Base-by-base conservation (phyloP, 2,329 filamentous ascomycete species). In the Didymellaceae sp. region DNA sequence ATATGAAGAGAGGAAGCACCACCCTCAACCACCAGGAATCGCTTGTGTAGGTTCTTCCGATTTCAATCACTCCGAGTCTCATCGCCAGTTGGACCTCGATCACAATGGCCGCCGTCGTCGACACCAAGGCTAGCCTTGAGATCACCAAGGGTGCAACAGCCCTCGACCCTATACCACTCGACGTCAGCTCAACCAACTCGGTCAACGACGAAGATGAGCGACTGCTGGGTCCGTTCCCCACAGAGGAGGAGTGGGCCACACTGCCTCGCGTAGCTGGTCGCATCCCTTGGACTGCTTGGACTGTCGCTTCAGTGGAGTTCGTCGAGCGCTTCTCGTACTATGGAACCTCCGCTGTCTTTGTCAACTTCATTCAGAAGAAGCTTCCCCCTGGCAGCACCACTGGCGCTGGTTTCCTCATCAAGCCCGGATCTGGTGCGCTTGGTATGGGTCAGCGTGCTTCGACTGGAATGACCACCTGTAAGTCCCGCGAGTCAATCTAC, bases 401-500 rank as follows among this genome's bases (percentile, higher is more conserved):
- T 4, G 70, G 70, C 35, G 67, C 70, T 24, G 63, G 67, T 2
- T 73, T 70, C 32, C 60, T 70, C 26, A 67, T 64, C 53, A 65
- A 67, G 39, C 60, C 61, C 5, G 65, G 63, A 9, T 66, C 70
- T 2, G 71, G 79, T 59, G 83, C 81, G 35, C 69, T 86, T 3
- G 82, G 80, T 2, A 73, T 82, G 62, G 82, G 82, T 3, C 77
- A 85, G 56, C 77, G 79, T 38, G 79, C 78, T 54, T 78, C 79
- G 5, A 82, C 80, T 30, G 79, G 78, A 52, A 56, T 82, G 57
- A 78, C 74, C 8, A 80, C 77, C 33, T 81, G 57, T 62, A 32
- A 41, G 58, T 54, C 13, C 0, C 6, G 9, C 13, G 14, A 3
- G 17, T 17, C 5, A n/a, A 6, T 14, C 30, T 6, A 1, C 11